These are phyloP conservation scores for Saturnispora galanensis DNA, from an alignment of 805 yeast species.

Conservation along the genomic window DNA sequence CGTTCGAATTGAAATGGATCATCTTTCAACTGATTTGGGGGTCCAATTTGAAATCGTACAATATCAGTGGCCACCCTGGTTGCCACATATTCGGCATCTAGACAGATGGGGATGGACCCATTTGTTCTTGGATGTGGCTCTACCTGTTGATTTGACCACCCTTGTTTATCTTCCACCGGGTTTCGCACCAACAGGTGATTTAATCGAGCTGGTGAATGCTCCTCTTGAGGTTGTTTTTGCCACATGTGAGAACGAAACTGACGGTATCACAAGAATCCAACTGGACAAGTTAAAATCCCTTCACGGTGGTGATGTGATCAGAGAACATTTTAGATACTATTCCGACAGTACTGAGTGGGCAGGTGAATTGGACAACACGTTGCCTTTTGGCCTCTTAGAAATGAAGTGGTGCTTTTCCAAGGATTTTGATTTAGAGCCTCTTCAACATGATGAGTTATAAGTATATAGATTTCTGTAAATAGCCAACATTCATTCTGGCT, in stretches of 20 bases:
- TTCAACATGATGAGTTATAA: slow-evolving; percentile 5
- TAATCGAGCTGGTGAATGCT: no score
- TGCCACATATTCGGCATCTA: slow-evolving; percentile 71
- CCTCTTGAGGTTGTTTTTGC: no score
- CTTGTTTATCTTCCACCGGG: no score
- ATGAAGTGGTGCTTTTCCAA: no score
- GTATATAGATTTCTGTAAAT: no score
- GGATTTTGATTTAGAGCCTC: neutral
- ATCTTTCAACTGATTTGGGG: slow-evolving; percentile 29
- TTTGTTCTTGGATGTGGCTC: no score
- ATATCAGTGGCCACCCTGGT: slow-evolving; percentile 91
- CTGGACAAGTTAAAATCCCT: slow-evolving; percentile 51
- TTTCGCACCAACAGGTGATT: no score
- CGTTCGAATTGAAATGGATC: no score
- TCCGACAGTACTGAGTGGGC: slow-evolving; percentile 74
- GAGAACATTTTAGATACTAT: slow-evolving; percentile 76
- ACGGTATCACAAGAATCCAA: slow-evolving; percentile 20
- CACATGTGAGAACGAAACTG: no score
- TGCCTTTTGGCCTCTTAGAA: slow-evolving; percentile 78
- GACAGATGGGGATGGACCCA: slow-evolving; percentile 62
- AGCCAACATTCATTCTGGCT: no score
- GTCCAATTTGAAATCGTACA: slow-evolving; percentile 71
- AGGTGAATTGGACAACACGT: slow-evolving; percentile 81
- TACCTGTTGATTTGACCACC: no score
- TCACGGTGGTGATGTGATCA: slow-evolving; percentile 68